These are phyloP conservation scores for Sodiomyces alkalinus DNA, from an alignment of 2,329 filamentous ascomycete genomes.

Conservation along the genomic window DNA sequence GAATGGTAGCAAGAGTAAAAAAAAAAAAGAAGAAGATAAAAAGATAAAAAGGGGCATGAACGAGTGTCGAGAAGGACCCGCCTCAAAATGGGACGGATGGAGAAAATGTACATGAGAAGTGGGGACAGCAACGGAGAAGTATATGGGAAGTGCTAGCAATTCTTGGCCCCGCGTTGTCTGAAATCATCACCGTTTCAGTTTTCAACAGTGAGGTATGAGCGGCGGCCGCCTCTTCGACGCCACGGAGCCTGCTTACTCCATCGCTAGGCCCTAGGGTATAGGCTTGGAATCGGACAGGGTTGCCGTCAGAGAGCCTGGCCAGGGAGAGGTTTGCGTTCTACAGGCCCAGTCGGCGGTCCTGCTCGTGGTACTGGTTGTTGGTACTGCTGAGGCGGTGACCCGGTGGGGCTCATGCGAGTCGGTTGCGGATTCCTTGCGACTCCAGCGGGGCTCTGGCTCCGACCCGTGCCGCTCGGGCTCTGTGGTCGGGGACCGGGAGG, in stretches of 20 bases:
- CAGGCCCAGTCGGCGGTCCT: slow-evolving; percentile 23
- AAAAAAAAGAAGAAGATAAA: slow-evolving; percentile 6
- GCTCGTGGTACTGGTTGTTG: too few relatives aligned
- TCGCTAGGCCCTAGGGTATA: neutral
- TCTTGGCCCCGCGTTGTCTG: too few relatives aligned
- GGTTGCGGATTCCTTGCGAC: slow-evolving; percentile 23
- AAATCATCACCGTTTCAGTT: too few relatives aligned
- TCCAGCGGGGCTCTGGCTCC: slow-evolving; percentile 27
- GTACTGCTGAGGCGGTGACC: slow-evolving; percentile 10
- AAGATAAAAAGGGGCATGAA: slow-evolving; percentile 9
- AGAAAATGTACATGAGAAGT: slow-evolving; percentile 10
- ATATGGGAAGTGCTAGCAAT: neutral
- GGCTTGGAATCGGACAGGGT: slow-evolving; percentile 16
- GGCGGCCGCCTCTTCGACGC: too few relatives aligned
- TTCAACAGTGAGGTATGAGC: too few relatives aligned
- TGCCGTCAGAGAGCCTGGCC: slow-evolving; percentile 41
- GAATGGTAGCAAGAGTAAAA: slow-evolving; percentile 8
- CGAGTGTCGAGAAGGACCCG: slow-evolving; percentile 17
- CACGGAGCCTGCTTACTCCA: too few relatives aligned
- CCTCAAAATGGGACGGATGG: slow-evolving; percentile 3
- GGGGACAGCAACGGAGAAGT: neutral
- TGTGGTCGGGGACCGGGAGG: slow-evolving; percentile 19
- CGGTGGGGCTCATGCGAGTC: slow-evolving; percentile 29
- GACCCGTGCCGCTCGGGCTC: slow-evolving; percentile 25
- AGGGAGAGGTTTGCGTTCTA: slow-evolving; percentile 40